Conservation (phyloP, 2,329 filamentous ascomycete genomes). For the Talaromyces sp. region DNA sequence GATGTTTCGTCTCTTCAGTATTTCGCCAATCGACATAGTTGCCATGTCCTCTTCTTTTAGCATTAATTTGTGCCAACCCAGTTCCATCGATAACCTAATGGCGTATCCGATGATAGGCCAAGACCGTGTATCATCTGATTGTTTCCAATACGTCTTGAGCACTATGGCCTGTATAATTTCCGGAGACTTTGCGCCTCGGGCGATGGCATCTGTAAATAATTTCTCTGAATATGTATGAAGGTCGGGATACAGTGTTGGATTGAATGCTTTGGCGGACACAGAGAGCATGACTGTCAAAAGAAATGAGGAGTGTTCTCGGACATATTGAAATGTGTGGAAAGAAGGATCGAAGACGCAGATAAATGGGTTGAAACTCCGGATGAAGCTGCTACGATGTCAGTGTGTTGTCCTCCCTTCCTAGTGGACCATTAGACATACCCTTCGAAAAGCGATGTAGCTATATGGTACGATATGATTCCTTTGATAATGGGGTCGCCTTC, state of each 20-base stretch:
- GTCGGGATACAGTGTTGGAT: background rate
- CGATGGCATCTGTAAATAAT: background rate
- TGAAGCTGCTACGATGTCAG: conserved; percentile 28
- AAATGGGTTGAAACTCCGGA: conserved; percentile 38
- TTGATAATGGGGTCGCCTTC: background rate
- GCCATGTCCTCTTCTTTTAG: background rate
- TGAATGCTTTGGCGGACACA: conserved; percentile 34
- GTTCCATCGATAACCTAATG: background rate
- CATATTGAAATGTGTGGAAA: conserved; percentile 37
- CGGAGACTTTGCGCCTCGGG: background rate
- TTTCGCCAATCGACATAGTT: background rate
- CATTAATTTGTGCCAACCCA: background rate
- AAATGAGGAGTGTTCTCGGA: conserved; percentile 37
- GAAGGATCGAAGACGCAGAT: conserved; percentile 39
- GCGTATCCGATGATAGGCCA: background rate
- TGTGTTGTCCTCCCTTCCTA: background rate
- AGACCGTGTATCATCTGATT: background rate
- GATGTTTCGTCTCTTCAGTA: background rate
- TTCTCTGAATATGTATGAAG: background rate
- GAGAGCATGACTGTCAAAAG: conserved; percentile 35
- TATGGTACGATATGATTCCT: background rate
- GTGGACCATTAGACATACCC: background rate
- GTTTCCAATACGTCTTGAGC: background rate
- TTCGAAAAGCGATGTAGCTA: background rate
- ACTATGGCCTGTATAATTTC: background rate